Evolutionary conservation across 176 grass and related monocot genomes (phyloP).

Genomic region (Guadua angustifolia): DNA sequence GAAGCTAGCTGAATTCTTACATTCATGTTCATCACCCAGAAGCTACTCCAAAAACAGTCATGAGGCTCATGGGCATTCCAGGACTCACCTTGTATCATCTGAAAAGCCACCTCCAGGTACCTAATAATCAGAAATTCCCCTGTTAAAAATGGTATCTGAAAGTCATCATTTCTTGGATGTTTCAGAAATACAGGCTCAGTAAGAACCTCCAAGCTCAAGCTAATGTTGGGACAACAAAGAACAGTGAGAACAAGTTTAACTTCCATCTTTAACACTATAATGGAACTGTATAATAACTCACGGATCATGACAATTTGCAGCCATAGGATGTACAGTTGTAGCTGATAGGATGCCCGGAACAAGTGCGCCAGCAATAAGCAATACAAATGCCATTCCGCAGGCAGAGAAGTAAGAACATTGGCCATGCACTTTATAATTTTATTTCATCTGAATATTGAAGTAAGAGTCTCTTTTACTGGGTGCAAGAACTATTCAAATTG

Average conservation of each 20-base stretch:
- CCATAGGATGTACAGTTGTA: conserved; percentile 50
- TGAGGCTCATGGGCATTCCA: conserved; percentile 98
- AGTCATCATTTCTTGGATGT: conserved; percentile 42
- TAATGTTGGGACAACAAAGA: conserved; percentile 63
- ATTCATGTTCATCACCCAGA: conserved; percentile 68
- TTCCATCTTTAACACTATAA: conserved; percentile 40
- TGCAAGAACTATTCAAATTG: conserved; percentile 85
- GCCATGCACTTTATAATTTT: conserved; percentile 42
- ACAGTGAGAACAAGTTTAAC: conserved; percentile 53
- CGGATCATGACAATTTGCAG: conserved; percentile 47
- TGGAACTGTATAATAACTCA: conserved; percentile 10
- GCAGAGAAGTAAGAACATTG: conserved; percentile 75
- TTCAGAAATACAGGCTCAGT: conserved; percentile 94
- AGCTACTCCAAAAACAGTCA: conserved; percentile 96
- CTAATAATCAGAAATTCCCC: conserved; percentile 37
- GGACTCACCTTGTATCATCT: conserved; percentile 97
- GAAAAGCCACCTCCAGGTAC: conserved; percentile 97
- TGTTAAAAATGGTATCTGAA: conserved; percentile 34
- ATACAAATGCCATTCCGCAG: conserved; percentile 61
- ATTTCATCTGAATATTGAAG: conserved; percentile 39
- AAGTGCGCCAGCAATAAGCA: conserved; percentile 52
- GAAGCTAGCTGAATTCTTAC: conserved; percentile 44
- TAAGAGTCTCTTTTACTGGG: conserved; percentile 47
- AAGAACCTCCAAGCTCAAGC: conserved; percentile 89
- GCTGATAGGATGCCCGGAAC: conserved; percentile 56